Conservation (phyloP, 2,329 filamentous ascomycete genomes). For the Magnaporthiopsis incrustans region DNA sequence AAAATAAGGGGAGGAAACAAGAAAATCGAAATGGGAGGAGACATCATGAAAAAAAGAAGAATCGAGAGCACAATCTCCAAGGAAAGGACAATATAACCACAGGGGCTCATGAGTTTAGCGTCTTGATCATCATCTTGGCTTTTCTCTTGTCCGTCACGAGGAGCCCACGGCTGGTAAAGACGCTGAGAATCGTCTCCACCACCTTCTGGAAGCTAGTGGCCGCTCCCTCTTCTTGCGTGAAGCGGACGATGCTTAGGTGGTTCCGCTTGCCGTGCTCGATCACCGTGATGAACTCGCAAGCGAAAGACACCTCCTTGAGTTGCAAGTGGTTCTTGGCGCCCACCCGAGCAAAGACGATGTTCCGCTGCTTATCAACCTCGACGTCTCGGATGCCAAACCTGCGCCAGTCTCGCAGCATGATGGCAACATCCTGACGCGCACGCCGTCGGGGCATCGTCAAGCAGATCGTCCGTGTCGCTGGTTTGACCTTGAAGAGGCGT, state of each 20-base stretch:
- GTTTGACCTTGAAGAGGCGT: conserved; percentile 82
- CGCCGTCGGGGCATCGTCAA: conserved; percentile 64
- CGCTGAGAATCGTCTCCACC: conserved; percentile 64
- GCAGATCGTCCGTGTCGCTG: conserved; percentile 66
- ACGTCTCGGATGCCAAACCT: conserved; percentile 75
- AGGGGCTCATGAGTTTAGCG: conserved; percentile 42
- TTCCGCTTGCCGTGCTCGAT: conserved; percentile 75
- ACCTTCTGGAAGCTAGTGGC: conserved; percentile 83
- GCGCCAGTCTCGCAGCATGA: conserved; percentile 71
- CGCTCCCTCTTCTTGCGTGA: conserved; percentile 87
- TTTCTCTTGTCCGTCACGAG: conserved; percentile 61
- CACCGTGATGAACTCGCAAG: conserved; percentile 79
- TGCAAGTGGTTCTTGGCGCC: conserved; percentile 68
- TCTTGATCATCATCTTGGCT: conserved; percentile 67
- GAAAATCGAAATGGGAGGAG: neutral
- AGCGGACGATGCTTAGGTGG: conserved; percentile 71
- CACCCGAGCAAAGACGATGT: conserved; percentile 72
- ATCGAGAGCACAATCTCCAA: neutral
- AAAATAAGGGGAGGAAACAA: neutral
- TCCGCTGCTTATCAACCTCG: conserved; percentile 68
- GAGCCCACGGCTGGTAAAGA: conserved; percentile 57
- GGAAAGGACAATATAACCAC: neutral
- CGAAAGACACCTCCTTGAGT: conserved; percentile 82
- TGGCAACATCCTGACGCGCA: conserved; percentile 68
- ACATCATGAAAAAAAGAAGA: neutral